phyloP scores from a whole-genome alignment of 75 land plant genomes.

The Pinus tabuliformis region DNA sequence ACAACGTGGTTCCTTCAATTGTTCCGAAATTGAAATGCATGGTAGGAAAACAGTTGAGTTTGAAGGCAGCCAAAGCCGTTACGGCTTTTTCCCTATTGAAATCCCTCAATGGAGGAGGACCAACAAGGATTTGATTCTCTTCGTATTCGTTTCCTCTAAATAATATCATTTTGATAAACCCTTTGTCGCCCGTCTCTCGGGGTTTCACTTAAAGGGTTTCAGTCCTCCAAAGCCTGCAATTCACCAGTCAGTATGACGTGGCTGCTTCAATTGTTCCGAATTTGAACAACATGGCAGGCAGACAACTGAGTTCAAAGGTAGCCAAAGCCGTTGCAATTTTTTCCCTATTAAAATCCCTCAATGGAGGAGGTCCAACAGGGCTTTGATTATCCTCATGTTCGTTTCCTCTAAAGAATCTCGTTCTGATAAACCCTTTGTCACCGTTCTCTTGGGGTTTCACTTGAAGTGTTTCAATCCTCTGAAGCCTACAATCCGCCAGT shows the following conservation, averaged over 20 bases:
- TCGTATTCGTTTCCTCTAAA: no score
- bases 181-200: background rate
- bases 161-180: background rate
- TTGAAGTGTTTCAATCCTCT: no score
- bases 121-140: no score
- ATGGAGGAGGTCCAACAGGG: background rate
- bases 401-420: background rate
- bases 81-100: background rate
- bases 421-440: background rate
- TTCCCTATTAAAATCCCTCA: background rate
- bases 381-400: no score
- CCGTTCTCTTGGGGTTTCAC: background rate
- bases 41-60: no score
- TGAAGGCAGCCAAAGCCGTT: background rate
- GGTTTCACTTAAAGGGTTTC: background rate
- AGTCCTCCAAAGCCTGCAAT: background rate
- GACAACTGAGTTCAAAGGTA: background rate
- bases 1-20: no score
- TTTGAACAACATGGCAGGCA: no score
- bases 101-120: background rate
- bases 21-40: no score
- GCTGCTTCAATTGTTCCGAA: no score
- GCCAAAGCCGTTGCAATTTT: background rate
- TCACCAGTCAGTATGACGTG: no score
- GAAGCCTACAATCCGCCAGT: no score